Evolutionary conservation across 164 flowering plant genomes (phyloP).

Genomic region (Annona squamosa): DNA sequence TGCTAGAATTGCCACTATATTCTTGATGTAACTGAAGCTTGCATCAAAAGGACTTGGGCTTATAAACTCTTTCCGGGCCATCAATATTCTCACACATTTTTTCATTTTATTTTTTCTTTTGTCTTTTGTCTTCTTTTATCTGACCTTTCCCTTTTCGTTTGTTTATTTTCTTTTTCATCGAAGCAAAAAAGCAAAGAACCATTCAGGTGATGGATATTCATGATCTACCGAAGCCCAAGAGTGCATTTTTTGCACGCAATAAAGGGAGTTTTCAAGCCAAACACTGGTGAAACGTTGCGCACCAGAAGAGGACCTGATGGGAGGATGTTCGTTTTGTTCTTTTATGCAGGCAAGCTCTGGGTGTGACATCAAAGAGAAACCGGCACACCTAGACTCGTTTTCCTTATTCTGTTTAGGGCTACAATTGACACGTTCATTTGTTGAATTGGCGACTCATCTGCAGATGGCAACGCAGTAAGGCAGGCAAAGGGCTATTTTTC

Average conservation of each 20-base stretch:
- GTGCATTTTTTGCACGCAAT: constrained; percentile 62
- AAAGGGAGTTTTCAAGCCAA: constrained; percentile 69
- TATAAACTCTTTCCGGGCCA: not conserved
- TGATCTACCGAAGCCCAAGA: constrained; percentile 86
- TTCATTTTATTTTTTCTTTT: constrained; percentile 13
- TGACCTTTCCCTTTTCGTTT: not conserved
- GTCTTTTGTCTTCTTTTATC: not conserved
- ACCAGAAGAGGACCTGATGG: not conserved
- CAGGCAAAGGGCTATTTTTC: not conserved
- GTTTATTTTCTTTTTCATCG: constrained; percentile 6
- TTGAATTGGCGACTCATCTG: not conserved
- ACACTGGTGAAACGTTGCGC: constrained; percentile 42
- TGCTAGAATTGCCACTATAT: not conserved
- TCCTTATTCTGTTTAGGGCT: not conserved
- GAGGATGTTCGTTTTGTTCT: not conserved
- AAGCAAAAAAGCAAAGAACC: constrained; percentile 96
- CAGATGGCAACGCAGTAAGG: not conserved
- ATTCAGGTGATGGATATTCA: constrained; percentile 92
- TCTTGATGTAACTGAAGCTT: not conserved
- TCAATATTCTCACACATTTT: not conserved
- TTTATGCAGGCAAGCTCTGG: not conserved
- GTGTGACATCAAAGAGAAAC: not conserved
- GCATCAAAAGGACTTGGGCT: not conserved
- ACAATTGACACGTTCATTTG: not conserved
- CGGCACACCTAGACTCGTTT: not conserved